Percentiles rank a stretch among this genome's conserved stretches.
Evolutionary conservation across 805 yeast species (phyloP).

Genomic region (Saccharomycopsis fodiens): DNA sequence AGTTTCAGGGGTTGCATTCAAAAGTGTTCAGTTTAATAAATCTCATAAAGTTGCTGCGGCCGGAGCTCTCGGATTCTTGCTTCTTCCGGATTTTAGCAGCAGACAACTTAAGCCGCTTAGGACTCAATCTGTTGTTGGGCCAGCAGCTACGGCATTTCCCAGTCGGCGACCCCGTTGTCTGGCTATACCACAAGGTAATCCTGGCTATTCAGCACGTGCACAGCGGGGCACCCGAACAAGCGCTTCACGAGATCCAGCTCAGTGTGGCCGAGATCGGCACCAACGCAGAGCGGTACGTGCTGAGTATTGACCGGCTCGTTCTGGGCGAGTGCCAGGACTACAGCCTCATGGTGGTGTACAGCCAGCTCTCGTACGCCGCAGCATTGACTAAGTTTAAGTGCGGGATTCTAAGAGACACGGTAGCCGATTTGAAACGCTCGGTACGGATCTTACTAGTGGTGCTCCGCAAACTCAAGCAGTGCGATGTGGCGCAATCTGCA

Average conservation of each 20-base stretch:
- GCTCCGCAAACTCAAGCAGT: conserved; percentile 21
- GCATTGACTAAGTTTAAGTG: conserved; percentile 1
- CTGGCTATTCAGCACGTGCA: neutral
- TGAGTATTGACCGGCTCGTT: neutral
- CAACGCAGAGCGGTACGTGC: neutral
- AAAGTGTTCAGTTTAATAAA: neutral
- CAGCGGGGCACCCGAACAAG: neutral
- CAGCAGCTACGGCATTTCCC: neutral
- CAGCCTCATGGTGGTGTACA: conserved; percentile 3
- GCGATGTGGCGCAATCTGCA: conserved; percentile 29
- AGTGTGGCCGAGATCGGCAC: neutral
- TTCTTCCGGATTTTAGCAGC: neutral
- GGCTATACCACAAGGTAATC: neutral
- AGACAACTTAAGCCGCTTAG: neutral
- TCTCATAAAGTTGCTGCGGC: neutral
- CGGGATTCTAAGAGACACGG: conserved; percentile 2
- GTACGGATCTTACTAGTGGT: conserved; percentile 5
- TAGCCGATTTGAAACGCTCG: conserved; percentile 12
- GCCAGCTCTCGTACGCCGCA: conserved; percentile 5
- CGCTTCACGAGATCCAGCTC: neutral
- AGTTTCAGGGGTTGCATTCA: conserved; percentile 1
- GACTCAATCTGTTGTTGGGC: neutral
- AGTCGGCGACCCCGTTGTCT: neutral
- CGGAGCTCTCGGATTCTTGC: neutral
- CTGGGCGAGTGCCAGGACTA: neutral